A percentile compares a stretch with the other conserved stretches of the same genome.
phyloP scores from a whole-genome alignment of 306 rosid species.

The Delonix regia region DNA sequence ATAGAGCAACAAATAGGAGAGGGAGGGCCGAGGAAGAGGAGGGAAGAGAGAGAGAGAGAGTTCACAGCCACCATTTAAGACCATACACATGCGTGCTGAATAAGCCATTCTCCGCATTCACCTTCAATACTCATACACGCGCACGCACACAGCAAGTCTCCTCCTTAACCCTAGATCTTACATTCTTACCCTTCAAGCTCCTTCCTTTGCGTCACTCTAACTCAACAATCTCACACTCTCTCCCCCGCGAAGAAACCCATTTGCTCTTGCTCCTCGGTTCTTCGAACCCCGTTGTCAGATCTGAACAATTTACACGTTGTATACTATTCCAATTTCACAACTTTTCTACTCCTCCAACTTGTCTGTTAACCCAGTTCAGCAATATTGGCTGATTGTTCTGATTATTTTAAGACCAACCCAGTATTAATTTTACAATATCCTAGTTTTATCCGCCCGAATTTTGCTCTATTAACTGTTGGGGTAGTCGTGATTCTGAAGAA shows the following conservation, averaged over 20 bases:
- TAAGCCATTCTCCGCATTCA: constrained; percentile 43
- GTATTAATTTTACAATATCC: constrained; percentile 15
- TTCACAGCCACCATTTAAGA: constrained; percentile 60
- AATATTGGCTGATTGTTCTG: constrained; percentile 32
- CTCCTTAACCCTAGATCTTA: constrained; percentile 71
- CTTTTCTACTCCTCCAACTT: background rate
- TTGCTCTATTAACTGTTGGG: constrained; percentile 22
- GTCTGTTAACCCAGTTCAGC: background rate
- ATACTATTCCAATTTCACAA: background rate
- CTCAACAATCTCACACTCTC: constrained; percentile 27
- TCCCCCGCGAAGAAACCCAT: background rate
- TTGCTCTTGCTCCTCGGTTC: constrained; percentile 7
- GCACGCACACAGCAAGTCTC: background rate
- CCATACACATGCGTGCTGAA: constrained; percentile 57
- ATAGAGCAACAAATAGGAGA: constrained; percentile 2
- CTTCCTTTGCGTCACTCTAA: constrained; percentile 51
- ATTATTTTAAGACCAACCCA: constrained; percentile 18
- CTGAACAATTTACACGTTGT: constrained; percentile 37
- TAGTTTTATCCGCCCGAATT: constrained; percentile 26
- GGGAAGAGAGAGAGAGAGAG: constrained; percentile 23
- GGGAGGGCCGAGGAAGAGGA: background rate
- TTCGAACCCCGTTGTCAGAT: constrained; percentile 49
- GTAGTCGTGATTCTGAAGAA: constrained; percentile 31
- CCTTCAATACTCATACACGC: constrained; percentile 26
- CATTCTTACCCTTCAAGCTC: constrained; percentile 27